Conservation (phyloP, 208 protist genomes). For the Crithidia bombi region DNA sequence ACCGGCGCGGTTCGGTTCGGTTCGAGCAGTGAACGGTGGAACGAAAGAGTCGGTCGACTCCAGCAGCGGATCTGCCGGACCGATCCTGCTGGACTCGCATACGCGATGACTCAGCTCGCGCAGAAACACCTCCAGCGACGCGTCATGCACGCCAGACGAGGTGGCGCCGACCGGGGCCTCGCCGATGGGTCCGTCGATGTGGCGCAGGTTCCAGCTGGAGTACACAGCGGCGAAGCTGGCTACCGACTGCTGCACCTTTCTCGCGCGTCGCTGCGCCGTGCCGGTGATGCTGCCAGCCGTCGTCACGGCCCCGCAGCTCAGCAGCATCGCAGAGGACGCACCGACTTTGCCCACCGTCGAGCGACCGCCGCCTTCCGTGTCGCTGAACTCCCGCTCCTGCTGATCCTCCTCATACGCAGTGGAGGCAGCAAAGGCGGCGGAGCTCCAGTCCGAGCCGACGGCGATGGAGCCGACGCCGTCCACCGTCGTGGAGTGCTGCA, state of each 20-base stretch:
- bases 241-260: slow-evolving; percentile 42
- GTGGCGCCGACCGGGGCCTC: slow-evolving; percentile 1
- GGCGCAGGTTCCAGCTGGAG: slow-evolving; percentile 44
- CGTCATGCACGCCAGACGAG: slow-evolving; percentile 16
- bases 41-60: slow-evolving; percentile 18
- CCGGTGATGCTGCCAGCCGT: slow-evolving; percentile 11
- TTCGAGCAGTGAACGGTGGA: slow-evolving; percentile 9
- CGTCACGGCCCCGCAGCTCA: no score
- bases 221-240: slow-evolving; percentile 65
- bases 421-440: slow-evolving; percentile 10
- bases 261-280: slow-evolving; percentile 13
- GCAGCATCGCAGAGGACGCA: slow-evolving; percentile 11
- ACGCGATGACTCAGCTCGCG: slow-evolving; percentile 30
- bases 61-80: slow-evolving; percentile 3
- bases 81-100: slow-evolving; percentile 9
- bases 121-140: slow-evolving; percentile 36
- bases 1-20: slow-evolving; percentile 2
- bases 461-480: slow-evolving; percentile 82
- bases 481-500: slow-evolving; percentile 54
- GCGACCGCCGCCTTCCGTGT: slow-evolving; percentile 2
- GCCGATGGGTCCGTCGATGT: slow-evolving; percentile 21
- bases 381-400: slow-evolving; percentile 34
- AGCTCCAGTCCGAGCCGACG: slow-evolving; percentile 39
- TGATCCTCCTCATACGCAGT: slow-evolving; percentile 10
- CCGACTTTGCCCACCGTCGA: slow-evolving; percentile 25